Conservation (phyloP, 2,329 filamentous ascomycete genomes). For the Phoma sp. region DNA sequence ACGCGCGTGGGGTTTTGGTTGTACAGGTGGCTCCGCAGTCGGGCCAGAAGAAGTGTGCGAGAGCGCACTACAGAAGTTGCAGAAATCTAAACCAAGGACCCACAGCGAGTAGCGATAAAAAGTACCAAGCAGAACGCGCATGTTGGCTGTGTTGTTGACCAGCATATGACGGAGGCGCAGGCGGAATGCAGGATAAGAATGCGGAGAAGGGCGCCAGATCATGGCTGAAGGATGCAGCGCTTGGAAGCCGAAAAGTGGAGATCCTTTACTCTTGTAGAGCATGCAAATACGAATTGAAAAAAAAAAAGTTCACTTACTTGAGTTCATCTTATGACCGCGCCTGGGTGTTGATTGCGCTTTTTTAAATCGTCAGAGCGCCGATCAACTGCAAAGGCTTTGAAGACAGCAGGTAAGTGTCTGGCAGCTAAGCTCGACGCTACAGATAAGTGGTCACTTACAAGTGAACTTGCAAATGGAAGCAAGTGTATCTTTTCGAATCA, state of each 20-base stretch:
- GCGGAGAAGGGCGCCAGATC: constrained; percentile 48
- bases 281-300: constrained; percentile 32
- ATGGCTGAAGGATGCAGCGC: constrained; percentile 39
- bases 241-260: constrained; percentile 30
- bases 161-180: constrained; percentile 38
- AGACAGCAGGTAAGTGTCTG: neutral
- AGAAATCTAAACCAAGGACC: constrained; percentile 33
- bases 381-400: neutral
- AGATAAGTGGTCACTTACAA: constrained; percentile 36
- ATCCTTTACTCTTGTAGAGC: constrained; percentile 35
- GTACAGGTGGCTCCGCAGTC: constrained; percentile 47
- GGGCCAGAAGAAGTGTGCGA: constrained; percentile 42
- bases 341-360: neutral
- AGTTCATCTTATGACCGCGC: constrained; percentile 44
- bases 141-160: constrained; percentile 36
- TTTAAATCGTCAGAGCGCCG: neutral
- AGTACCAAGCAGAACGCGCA: constrained; percentile 26
- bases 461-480: constrained; percentile 36
- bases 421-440: constrained; percentile 32
- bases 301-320: constrained; percentile 42
- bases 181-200: constrained; percentile 47
- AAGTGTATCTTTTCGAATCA: constrained; percentile 17
- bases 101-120: constrained; percentile 43
- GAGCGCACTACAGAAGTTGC: constrained; percentile 45
- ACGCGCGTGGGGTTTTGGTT: constrained; percentile 43